Percentiles rank a stretch among this genome's conserved stretches.
phyloP scores from a whole-genome alignment of 1,284 basidiomycete species.

The Leucoagaricus sp. region DNA sequence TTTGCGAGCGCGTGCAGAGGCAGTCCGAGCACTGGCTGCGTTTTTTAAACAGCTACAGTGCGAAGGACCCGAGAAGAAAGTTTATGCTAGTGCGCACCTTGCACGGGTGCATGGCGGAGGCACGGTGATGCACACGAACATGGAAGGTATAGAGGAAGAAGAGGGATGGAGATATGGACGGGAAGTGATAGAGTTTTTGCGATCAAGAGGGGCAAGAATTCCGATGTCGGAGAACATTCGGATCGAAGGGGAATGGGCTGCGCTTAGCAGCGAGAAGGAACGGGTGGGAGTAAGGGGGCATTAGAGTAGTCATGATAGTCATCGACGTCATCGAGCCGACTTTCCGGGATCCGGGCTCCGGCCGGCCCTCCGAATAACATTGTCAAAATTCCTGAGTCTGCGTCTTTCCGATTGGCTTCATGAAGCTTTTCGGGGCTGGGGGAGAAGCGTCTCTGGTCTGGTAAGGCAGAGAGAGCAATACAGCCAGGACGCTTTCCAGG shows the following conservation, averaged over 20 bases:
- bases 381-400: too few relatives aligned
- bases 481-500: not conserved
- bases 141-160: conserved; percentile 24
- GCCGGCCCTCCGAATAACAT: not conserved
- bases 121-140: conserved; percentile 20
- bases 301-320: not conserved
- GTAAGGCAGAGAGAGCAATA: not conserved
- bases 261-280: conserved; percentile 52
- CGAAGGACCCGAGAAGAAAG: conserved; percentile 43
- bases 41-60: conserved; percentile 71
- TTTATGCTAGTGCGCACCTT: conserved; percentile 62
- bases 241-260: conserved; percentile 63
- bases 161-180: conserved; percentile 58
- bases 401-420: conserved; percentile 1
- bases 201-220: conserved; percentile 64
- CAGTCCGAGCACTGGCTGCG: conserved; percentile 68
- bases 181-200: conserved; percentile 68
- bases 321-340: not conserved
- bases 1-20: conserved; percentile 77
- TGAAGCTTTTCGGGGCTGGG: not conserved
- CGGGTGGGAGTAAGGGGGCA: not conserved
- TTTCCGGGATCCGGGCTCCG: not conserved
- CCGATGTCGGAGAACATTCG: conserved; percentile 44
- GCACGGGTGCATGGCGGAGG: conserved; percentile 45
- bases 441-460: not conserved